Base-by-base conservation (phyloP, 163 green algal species). In the Chlamydomonas reinhardtii region DNA sequence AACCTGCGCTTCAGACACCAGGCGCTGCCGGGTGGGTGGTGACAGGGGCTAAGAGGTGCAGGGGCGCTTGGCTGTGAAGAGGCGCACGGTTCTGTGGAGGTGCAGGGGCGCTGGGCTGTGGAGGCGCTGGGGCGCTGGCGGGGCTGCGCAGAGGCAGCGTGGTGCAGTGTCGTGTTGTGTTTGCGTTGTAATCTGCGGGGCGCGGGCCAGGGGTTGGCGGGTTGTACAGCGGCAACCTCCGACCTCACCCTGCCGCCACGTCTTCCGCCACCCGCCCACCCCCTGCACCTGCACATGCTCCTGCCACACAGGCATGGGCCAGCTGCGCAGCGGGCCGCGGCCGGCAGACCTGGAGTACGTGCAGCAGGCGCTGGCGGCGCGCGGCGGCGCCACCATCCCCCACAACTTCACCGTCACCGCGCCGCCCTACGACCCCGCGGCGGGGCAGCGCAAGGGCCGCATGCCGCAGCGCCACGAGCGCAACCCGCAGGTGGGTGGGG, bases 391-490 rank as follows among this genome's bases (percentile, higher is more conserved):
- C 27, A n/a, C 71, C 65, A 90, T 97, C 16, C 95, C 94, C 11
- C n/a, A 89, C 24, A 97, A 98, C 86, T 98, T 98, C 89, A 48
- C 65, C 54, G 85, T 76, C 15, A 98, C 97, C 0, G 94, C 90
- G 2, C 84, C 91, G 4, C 80, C 90, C 0, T 93, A 95, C 76
- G 73, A 94, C 88, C 88, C 94, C 76, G 72, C 2, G 72, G 52
- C 27, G 14, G 74, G 68, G 89, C 34, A 62, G 71, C 32, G 54
- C 56, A 35, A 80, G 79, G 39, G 85, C 31, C 66, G 65, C 73
- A 98, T 97, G 94, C 96, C 96, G 1, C 74, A 73, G 29, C 20
- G 16, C 0, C 72, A 89, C 24, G 37, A 90, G 27, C 87, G 93
- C 34, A 98, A 98, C 89, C 96, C 96, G 20, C 87, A 88, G 82